Base-by-base conservation (phyloP, 2,329 filamentous ascomycete species). In the Chaetomiaceae sp. region DNA sequence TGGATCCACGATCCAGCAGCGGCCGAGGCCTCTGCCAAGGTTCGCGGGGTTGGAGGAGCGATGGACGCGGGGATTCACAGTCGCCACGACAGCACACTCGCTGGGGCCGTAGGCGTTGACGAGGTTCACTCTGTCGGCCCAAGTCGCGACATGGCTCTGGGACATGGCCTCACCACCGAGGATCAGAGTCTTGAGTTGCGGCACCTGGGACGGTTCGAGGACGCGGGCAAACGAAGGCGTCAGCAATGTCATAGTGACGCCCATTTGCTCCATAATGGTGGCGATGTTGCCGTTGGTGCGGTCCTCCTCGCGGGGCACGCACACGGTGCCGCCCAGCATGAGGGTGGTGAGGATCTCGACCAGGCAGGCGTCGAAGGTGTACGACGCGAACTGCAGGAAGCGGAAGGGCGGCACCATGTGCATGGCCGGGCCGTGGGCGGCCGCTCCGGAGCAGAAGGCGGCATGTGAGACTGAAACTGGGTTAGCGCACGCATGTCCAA, bases 111-210 rank as follows among this genome's bases (percentile, higher is more conserved):
- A 58, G 12, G 48, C 56, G 34, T 58, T 58, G 41, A 57, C 41
- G 11, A 59, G 24, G 12, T 70, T 68, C 0, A 72, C 64, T 0
- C 74, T 76, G 51, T 79, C 74, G 11, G 72, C 69, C 59, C 59
- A 62, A 4, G 47, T 44, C 5, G 39, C 48, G 1, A 59, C 34
- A n/a, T 59, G 47, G 22, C 55, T 52, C 14, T 53, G 49, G 3
- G 49, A 27, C 44, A 61, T 54, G 17, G 57, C 51, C 56, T 78
- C 75, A 4, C 75, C 75, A 9, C 73, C 74, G 1, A 77, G 62
- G 1, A 70, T 69, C 2, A 76, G 62, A 3, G 72, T 71, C 38
- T 72, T 66, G 11, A 75, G 64, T 17, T 35, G 44, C 14, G 60
- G 59, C 2, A 62, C 53, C 18, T 51, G 48, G 15, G 51, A 38